Conservation (phyloP, 371 early-diverging fungal species). For the Cokeromyces recurvatus region DNA sequence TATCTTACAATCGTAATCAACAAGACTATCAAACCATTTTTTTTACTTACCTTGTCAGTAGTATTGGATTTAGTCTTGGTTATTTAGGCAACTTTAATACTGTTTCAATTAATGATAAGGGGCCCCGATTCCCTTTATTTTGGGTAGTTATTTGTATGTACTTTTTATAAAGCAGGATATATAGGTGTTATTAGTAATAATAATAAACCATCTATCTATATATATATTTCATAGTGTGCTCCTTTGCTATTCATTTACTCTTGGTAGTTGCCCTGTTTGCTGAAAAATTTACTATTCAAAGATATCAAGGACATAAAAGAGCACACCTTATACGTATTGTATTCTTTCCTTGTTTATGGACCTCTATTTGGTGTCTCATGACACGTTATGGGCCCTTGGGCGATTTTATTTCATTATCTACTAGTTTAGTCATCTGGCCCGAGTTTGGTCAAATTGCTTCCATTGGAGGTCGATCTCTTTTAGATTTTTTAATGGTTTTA, state of each 20-base stretch:
- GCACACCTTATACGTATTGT: neutral
- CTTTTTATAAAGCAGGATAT: neutral
- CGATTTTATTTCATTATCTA: constrained; percentile 20
- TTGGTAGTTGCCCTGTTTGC: neutral
- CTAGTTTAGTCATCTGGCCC: constrained; percentile 19
- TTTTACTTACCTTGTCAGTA: constrained; percentile 8
- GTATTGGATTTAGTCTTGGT: constrained; percentile 7
- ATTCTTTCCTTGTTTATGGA: constrained; percentile 26
- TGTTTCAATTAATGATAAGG: neutral
- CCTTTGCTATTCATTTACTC: too few species aligned
- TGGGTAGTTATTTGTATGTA: constrained; percentile 10
- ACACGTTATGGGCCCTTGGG: constrained; percentile 18
- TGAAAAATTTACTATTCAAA: neutral
- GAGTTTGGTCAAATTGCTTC: constrained; percentile 25
- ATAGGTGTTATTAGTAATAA: neutral
- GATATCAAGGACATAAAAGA: neutral
- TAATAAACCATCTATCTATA: neutral
- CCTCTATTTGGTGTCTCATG: constrained; percentile 20
- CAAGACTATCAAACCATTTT: constrained; percentile 6
- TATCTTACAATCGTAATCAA: constrained; percentile 21
- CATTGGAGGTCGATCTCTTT: constrained; percentile 22
- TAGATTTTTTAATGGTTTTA: constrained; percentile 27
- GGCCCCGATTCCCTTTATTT: constrained; percentile 12
- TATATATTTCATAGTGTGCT: too few species aligned
- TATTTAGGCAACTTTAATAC: constrained; percentile 19